Evolutionary conservation across 768 basidiomycete species (phyloP).

Genomic region (Wakefieldia striispora): DNA sequence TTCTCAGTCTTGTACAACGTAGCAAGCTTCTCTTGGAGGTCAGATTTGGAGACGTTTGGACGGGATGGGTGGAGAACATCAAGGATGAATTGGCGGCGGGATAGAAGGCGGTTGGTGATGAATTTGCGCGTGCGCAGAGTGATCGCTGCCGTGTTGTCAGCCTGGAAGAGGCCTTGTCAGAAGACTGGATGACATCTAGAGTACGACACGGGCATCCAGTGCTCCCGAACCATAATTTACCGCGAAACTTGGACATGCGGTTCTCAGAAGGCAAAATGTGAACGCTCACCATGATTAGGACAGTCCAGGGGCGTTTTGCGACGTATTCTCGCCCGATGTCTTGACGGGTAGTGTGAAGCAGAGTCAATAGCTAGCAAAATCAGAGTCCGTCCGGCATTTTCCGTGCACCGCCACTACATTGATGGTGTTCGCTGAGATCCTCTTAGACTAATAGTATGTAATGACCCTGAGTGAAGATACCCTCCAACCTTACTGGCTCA

Average conservation of each 20-base stretch:
- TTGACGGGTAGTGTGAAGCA: slow-evolving; percentile 23
- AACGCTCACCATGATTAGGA: slow-evolving; percentile 37
- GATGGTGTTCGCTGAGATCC: slow-evolving; percentile 7
- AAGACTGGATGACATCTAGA: slow-evolving; percentile 21
- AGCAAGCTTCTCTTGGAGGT: slow-evolving; percentile 91
- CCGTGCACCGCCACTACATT: slow-evolving; percentile 38
- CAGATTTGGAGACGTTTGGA: slow-evolving; percentile 88
- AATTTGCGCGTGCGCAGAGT: slow-evolving; percentile 99
- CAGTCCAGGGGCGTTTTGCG: slow-evolving; percentile 15
- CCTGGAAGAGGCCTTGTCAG: slow-evolving; percentile 43
- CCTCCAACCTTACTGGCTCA: slow-evolving; percentile 26
- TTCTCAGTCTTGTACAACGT: slow-evolving; percentile 91
- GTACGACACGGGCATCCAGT: slow-evolving; percentile 26
- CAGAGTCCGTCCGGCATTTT: slow-evolving; percentile 40
- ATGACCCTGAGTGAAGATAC: no score
- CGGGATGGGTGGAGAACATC: slow-evolving; percentile 96
- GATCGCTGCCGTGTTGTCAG: slow-evolving; percentile 79
- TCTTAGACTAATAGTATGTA: no score
- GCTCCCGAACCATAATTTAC: slow-evolving; percentile 6
- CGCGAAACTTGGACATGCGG: slow-evolving; percentile 2
- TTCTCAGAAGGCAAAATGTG: slow-evolving; percentile 6
- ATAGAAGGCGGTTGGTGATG: slow-evolving; percentile 96
- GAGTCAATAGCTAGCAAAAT: slow-evolving; percentile 13
- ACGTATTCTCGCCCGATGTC: slow-evolving; percentile 27
- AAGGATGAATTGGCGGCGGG: slow-evolving; percentile 93